phyloP scores from a whole-genome alignment of 106 monocot genomes.

The Apostasia shenzhenica region DNA sequence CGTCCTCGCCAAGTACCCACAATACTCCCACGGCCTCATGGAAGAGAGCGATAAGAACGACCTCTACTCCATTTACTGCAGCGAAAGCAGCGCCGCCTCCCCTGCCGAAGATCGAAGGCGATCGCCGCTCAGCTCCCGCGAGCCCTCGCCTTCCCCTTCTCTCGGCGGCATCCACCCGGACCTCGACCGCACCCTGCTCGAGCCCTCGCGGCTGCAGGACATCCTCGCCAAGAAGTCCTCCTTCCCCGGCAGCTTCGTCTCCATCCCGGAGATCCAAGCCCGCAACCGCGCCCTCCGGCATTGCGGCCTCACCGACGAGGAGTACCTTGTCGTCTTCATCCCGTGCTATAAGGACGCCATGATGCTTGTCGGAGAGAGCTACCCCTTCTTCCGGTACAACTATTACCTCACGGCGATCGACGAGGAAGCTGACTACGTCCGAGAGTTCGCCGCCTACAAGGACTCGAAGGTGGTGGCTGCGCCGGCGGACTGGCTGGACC shows the following conservation, averaged over 20 bases:
- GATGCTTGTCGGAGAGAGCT: conserved; percentile 69
- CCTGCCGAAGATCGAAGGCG: not conserved
- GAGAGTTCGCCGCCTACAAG: conserved; percentile 56
- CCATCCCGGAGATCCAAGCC: conserved; percentile 60
- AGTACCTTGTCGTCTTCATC: conserved; percentile 47
- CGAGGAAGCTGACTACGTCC: conserved; percentile 31
- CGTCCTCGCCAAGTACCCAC: conserved; percentile 58
- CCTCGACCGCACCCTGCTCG: conserved; percentile 32
- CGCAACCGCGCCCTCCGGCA: conserved; percentile 36
- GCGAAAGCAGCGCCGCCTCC: not conserved
- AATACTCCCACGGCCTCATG: conserved; percentile 60
- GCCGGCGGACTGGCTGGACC: conserved; percentile 56
- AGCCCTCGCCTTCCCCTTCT: conserved; percentile 12
- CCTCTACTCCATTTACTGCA: conserved; percentile 24
- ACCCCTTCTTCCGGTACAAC: conserved; percentile 53
- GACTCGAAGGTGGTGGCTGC: conserved; percentile 47
- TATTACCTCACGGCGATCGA: conserved; percentile 47
- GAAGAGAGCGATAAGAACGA: conserved; percentile 48
- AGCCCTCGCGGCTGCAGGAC: conserved; percentile 52
- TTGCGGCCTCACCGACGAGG: conserved; percentile 46
- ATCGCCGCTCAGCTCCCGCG: conserved; percentile 16
- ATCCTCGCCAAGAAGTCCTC: conserved; percentile 54
- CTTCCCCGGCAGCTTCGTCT: conserved; percentile 51
- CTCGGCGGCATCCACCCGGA: conserved; percentile 26
- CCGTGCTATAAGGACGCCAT: conserved; percentile 38